Conservation (phyloP, 1,284 basidiomycete genomes). For the Schizophyllum commune region DNA sequence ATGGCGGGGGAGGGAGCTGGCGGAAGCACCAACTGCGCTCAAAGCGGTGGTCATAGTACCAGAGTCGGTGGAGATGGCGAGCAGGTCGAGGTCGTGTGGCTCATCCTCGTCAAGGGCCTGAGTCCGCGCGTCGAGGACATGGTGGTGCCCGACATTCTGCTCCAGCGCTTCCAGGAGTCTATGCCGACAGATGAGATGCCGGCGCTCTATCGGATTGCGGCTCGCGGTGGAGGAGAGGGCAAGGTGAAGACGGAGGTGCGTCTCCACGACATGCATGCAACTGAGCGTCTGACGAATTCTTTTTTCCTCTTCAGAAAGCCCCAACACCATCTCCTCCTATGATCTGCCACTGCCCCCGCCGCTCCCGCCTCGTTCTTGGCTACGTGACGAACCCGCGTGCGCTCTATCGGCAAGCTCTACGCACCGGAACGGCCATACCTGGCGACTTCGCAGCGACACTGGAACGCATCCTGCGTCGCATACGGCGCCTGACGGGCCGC, state of each 20-base stretch:
- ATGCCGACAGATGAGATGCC: neutral
- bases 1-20: no score
- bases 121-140: neutral
- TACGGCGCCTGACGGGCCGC: neutral
- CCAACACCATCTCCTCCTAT: no score
- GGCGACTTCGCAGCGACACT: neutral
- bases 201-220: neutral
- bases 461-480: neutral
- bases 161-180: neutral
- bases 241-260: neutral
- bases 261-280: no score
- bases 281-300: no score
- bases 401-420: neutral
- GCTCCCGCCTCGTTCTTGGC: neutral
- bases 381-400: neutral
- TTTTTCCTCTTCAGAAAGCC: no score
- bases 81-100: neutral
- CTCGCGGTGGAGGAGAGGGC: neutral
- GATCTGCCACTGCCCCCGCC: neutral
- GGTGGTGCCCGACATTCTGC: neutral
- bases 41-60: no score
- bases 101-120: neutral
- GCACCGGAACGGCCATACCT: neutral
- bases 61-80: no score
- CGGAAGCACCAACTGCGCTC: no score